Evolutionary conservation across 257 asterid genomes (phyloP), one percentile per base, ranked within the genome.

Genomic region (Linderniella brevidens): DNA sequence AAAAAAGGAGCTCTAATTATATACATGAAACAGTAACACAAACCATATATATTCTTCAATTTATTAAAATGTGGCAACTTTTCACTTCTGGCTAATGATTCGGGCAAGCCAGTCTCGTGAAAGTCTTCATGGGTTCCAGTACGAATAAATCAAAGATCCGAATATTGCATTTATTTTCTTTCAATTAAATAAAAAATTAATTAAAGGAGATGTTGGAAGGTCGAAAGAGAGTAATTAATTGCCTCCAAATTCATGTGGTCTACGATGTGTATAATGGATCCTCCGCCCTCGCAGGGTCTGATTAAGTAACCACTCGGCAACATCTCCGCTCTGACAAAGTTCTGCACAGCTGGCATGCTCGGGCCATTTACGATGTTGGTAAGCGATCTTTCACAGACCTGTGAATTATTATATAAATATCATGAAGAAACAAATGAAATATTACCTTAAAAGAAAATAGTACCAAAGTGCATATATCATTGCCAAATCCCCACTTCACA

Each of bases 281-380:
- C 96, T 19, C 99, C 99, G 3, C 99, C 99, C 62, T 90, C 99
- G 50, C 92, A 85, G 9, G 96, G 99, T 57, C 99, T 72, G 51
- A 85, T 77, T 58, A 90, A 68, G 85, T 90, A 90, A 41, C 99
- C 93, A 69, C 99, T 82, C 5, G 99, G 74, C 42, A 85, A 78
- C 76, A 90, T 64, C 55, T 85, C 99, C 1, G 80, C 96, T 73
- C 99, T 66, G 29, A 90, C 92, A 19, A 85, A 90, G 64, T 72
- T 74, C 58, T 68, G 93, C 64, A 73, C 93, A 0, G 85, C 88
- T 18, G 99, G 94, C 88, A 85, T 82, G 56, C 92, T 76, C 9
- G 96, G 99, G 15, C 99, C 99, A 16, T 90, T 85, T 69, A 69
- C 93, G 19, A 93, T 85, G 77, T 90, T 79, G 88, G 82, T 90